Base-by-base conservation (phyloP, 75 land plant genomes). In the Adiantum capillusveneris region DNA sequence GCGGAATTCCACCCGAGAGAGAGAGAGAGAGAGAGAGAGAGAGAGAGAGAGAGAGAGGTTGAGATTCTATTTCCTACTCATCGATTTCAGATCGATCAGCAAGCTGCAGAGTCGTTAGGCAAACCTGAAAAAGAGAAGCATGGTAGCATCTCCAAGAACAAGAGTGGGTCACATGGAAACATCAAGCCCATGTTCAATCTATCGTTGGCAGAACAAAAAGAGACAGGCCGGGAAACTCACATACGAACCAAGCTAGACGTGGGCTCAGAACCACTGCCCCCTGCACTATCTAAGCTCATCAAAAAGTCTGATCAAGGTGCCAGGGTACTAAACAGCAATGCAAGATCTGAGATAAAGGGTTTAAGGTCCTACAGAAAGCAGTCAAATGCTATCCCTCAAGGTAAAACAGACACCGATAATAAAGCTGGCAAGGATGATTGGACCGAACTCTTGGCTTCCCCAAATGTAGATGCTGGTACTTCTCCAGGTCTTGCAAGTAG, bases 21-120 rank as follows among this genome's bases (percentile, higher is more conserved):
- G n/a, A 34, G 51, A 20, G 21, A 31, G 52, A 20, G 52, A 20
- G 20, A 49, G 20, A 20, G 20, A 20, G 20, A 20, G 20, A 19
- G 20, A 20, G 52, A 24, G 20, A 49, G 25, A 20, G 52, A 20
- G 20, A 24, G 52, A 20, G 20, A 24, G 25, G 16, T 25, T 0
- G 43, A 20, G 60, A 41, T 19, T 5, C 7, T 5, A 9, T 5
- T 34, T 9, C 37, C 9, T 34, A 5, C 9, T 34, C 37, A 34
- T 58, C 6, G 27, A 42, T 65, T 26, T 24, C 72, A 90, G 96
- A 90, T 90, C 52, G 96, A 90, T 68, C 88, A 90, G 53, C 91
- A 86, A 77, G 96, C 96, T n/a, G 96, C 96, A 21, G 91, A 80
- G 43, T 80, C 90, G 24, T 76, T 81, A 3, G 55, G 76, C 6